Evolutionary conservation across 495 filamentous ascomycete species (phyloP).

Genomic region (Aspergillus cristatus): DNA sequence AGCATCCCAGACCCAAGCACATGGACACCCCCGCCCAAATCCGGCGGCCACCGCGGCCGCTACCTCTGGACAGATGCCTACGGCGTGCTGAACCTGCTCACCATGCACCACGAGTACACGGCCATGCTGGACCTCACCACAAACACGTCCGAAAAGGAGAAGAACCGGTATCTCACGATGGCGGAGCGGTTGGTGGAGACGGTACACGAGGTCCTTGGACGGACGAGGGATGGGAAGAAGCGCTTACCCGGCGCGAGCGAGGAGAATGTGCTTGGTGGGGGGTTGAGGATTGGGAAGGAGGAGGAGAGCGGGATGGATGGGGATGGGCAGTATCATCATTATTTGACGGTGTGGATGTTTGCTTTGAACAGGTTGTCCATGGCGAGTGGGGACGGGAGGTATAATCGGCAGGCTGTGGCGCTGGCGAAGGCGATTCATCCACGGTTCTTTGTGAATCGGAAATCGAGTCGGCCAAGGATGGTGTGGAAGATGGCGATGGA

Average conservation of each 20-base stretch:
- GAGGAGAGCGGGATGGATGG: constrained; percentile 42
- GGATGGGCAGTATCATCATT: constrained; percentile 63
- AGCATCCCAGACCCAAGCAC: constrained; percentile 18
- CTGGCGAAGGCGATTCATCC: constrained; percentile 52
- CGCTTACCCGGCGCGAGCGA: constrained; percentile 47
- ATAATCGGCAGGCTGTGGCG: constrained; percentile 46
- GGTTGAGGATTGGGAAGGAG: constrained; percentile 55
- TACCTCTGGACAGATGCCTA: constrained; percentile 66
- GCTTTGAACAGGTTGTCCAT: constrained; percentile 50
- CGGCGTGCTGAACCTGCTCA: constrained; percentile 59
- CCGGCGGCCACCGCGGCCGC: constrained; percentile 55
- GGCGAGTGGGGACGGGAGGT: constrained; percentile 39
- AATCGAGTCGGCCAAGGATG: constrained; percentile 34
- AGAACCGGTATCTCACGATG: constrained; percentile 41
- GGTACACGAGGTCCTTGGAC: constrained; percentile 50
- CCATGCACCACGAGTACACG: constrained; percentile 39
- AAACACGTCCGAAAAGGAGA: constrained; percentile 9
- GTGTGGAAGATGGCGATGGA: constrained; percentile 56
- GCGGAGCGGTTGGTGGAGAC: constrained; percentile 42
- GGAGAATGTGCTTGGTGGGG: constrained; percentile 46
- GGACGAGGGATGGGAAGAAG: constrained; percentile 39
- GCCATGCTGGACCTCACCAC: background rate
- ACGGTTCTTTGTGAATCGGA: constrained; percentile 39
- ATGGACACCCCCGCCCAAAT: constrained; percentile 39
- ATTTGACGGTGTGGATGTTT: constrained; percentile 64